Evolutionary conservation across 2,329 filamentous ascomycete species (phyloP).

Genomic region (Sclerotinia spermophila): DNA sequence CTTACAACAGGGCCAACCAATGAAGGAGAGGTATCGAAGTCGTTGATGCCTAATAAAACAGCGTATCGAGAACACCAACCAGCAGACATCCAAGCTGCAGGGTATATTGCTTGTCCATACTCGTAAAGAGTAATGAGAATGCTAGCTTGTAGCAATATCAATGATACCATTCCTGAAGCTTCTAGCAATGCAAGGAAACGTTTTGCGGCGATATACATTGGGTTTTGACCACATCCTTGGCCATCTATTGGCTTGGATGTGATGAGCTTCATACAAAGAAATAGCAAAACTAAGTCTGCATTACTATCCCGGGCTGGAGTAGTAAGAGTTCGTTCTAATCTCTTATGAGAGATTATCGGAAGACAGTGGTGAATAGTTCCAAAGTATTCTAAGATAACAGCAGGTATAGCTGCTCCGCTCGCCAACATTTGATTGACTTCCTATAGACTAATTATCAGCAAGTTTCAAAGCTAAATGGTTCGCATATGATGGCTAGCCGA

Average conservation of each 20-base stretch:
- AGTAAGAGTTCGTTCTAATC: slow-evolving; percentile 40
- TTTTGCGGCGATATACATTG: slow-evolving; percentile 44
- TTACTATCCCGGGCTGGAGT: slow-evolving; percentile 44
- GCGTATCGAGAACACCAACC: slow-evolving; percentile 45
- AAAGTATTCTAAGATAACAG: slow-evolving; percentile 43
- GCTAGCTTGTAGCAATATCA: slow-evolving; percentile 45
- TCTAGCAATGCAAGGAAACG: slow-evolving; percentile 43
- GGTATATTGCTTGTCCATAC: slow-evolving; percentile 48
- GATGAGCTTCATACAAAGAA: slow-evolving; percentile 48
- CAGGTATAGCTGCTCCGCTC: slow-evolving; percentile 39
- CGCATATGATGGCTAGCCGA: neutral
- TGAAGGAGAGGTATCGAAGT: slow-evolving; percentile 37
- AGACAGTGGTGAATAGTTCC: slow-evolving; percentile 46
- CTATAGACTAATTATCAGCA: slow-evolving; percentile 25
- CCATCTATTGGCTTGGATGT: slow-evolving; percentile 39
- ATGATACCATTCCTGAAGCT: slow-evolving; percentile 41
- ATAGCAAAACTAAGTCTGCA: slow-evolving; percentile 46
- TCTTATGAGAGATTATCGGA: slow-evolving; percentile 47
- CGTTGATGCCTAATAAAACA: slow-evolving; percentile 45
- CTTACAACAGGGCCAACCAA: slow-evolving; percentile 41
- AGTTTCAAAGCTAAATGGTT: neutral
- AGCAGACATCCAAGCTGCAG: slow-evolving; percentile 48
- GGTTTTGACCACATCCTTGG: slow-evolving; percentile 38
- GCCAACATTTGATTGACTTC: slow-evolving; percentile 43
- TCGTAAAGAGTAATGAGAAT: slow-evolving; percentile 48